A percentile compares a stretch with the other conserved stretches of the same genome.
phyloP scores from a whole-genome alignment of 345 rosid species.

The Pistacia vera region DNA sequence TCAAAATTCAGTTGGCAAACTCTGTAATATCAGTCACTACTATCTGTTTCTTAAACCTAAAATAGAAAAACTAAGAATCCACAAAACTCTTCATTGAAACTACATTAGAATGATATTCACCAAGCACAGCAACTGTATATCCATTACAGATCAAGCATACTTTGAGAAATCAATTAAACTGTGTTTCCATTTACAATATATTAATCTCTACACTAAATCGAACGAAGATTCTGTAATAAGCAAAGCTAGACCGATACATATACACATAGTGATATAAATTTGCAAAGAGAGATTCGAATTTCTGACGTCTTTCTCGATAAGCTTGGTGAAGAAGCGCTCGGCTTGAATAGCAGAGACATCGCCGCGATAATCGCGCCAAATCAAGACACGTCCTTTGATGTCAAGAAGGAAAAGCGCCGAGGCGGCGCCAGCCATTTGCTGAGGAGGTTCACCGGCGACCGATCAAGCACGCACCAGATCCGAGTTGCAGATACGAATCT shows the following conservation, averaged over 20 bases:
- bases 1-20: slow-evolving; percentile 4
- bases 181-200: neutral
- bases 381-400: slow-evolving; percentile 73
- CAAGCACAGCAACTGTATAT: neutral
- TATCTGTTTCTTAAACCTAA: neutral
- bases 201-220: slow-evolving; percentile 5
- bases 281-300: neutral
- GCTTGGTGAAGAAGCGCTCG: slow-evolving; percentile 84
- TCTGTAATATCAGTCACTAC: neutral
- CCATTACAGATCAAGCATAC: slow-evolving; percentile 6
- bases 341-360: slow-evolving; percentile 77
- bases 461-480: slow-evolving; percentile 11
- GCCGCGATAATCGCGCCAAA: slow-evolving; percentile 93
- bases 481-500: slow-evolving; percentile 5
- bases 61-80: neutral
- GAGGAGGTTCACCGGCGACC: neutral
- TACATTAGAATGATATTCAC: neutral
- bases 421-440: slow-evolving; percentile 79
- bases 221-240: neutral
- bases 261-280: neutral
- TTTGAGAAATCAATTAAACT: neutral
- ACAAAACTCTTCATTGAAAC: neutral
- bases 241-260: neutral
- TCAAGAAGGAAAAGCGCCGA: slow-evolving; percentile 85
- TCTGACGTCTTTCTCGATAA: slow-evolving; percentile 77